A percentile compares a stretch with the other conserved stretches of the same genome.
These are phyloP conservation scores for Yamadazyma diospyri DNA, from an alignment of 1,139 yeast genomes.

Conservation along the genomic window DNA sequence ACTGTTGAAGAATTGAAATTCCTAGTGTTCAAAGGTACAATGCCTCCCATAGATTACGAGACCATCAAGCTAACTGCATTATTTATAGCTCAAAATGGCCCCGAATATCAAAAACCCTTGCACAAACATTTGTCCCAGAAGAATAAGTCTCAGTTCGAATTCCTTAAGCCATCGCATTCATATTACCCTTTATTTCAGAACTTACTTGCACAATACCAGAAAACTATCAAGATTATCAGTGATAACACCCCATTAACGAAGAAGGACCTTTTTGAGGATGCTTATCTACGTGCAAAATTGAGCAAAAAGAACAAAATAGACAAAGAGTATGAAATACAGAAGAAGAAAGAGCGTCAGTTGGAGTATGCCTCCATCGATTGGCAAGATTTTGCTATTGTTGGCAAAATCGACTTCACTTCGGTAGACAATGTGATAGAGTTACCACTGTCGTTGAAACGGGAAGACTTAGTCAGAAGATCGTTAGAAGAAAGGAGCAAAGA, in stretches of 20 bases:
- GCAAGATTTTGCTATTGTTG: slow-evolving; percentile 77
- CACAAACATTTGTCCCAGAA: slow-evolving; percentile 32
- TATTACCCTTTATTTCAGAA: slow-evolving; percentile 49
- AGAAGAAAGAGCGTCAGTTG: slow-evolving; percentile 36
- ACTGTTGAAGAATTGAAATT: slow-evolving; percentile 36
- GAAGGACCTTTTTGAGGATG: slow-evolving; percentile 40
- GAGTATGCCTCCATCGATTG: slow-evolving; percentile 81
- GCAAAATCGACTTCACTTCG: slow-evolving; percentile 63
- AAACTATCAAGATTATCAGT: slow-evolving; percentile 24
- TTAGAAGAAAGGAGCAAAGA: slow-evolving; percentile 38
- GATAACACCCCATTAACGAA: slow-evolving; percentile 11
- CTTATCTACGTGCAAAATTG: slow-evolving; percentile 59
- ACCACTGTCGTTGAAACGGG: slow-evolving; percentile 57
- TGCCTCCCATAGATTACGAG: slow-evolving; percentile 64
- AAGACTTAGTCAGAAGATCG: slow-evolving; percentile 61
- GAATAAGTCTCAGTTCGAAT: slow-evolving; percentile 61
- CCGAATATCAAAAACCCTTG: slow-evolving; percentile 36
- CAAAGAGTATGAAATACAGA: slow-evolving; percentile 22
- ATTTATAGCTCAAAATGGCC: slow-evolving; percentile 57
- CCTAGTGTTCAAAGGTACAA: slow-evolving; percentile 46
- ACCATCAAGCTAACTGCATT: slow-evolving; percentile 72
- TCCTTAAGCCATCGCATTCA: slow-evolving; percentile 60
- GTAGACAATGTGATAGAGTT: slow-evolving; percentile 61
- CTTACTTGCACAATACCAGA: slow-evolving; percentile 56
- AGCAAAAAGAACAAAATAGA: slow-evolving; percentile 32